phyloP scores from a whole-genome alignment of 169 alveolate genomes.

The Perkinsus chesapeaki region DNA sequence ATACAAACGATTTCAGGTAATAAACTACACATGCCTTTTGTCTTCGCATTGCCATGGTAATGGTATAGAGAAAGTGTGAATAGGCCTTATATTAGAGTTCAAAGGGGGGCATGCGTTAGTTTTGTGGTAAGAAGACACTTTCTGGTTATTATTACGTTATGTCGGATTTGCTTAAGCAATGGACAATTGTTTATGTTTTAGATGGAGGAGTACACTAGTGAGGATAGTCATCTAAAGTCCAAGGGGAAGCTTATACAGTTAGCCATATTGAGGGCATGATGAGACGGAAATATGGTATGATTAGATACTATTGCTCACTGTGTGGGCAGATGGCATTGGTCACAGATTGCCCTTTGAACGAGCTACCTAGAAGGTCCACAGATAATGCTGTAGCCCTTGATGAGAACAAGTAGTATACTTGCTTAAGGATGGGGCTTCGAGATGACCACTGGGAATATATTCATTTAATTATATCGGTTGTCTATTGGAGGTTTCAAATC shows the following conservation, averaged over 20 bases:
- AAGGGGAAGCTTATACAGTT: background rate
- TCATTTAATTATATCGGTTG: too few species aligned
- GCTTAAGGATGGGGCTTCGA: too few species aligned
- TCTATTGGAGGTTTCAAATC: too few species aligned
- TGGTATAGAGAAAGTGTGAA: too few species aligned
- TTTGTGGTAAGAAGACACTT: too few species aligned
- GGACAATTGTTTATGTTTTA: background rate
- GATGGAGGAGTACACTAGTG: background rate
- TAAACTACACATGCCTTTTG: too few species aligned
- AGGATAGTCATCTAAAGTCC: background rate
- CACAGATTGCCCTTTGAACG: background rate
- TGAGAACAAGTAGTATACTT: background rate
- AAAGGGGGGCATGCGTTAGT: too few species aligned
- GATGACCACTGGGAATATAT: too few species aligned
- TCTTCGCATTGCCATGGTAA: too few species aligned
- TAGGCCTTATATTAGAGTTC: too few species aligned
- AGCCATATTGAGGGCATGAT: background rate
- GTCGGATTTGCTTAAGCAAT: too few species aligned
- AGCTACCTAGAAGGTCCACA: background rate
- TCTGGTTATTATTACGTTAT: too few species aligned
- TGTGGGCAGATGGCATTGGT: background rate
- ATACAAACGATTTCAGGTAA: background rate
- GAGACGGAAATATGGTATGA: background rate
- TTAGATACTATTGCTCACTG: background rate
- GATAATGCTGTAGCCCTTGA: background rate